Base-by-base conservation (phyloP, 805 yeast genomes). In the Ascoidea tarda region DNA sequence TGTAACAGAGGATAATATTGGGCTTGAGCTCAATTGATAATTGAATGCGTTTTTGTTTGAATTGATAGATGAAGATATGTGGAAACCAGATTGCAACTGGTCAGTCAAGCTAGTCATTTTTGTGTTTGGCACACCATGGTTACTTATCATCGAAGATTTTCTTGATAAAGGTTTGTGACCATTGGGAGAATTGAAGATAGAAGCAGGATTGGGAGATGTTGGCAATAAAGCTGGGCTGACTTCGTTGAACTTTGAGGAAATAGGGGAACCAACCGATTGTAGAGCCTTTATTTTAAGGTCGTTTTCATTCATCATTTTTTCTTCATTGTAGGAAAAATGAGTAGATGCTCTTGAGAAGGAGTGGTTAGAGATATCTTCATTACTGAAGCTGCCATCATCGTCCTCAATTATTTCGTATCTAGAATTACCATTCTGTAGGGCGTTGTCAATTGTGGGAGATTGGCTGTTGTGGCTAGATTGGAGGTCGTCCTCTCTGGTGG, bases 291-390 rank as follows among this genome's bases (percentile, higher is more conserved):
- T 63, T 60, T 83, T 84, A 59, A 85, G 79, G 57, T 82, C 87
- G 54, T 82, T 81, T 51, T 81, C 88, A 59, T 74, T 75, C 59
- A 84, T 70, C 59, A 72, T 69, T 59, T 73, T 73, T 57, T 84
- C 90, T 59, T 84, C 88, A 5, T 79, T 76, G 50, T 81, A 72
- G 1, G 87, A 78, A 60, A 72, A 82, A 62, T 82, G 83, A 6
- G 86, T 75, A 28, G 77, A 70, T 8, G 44, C 8, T 10, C 44
- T 38, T 4, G 44, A 38, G 14, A 38, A 10, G 8, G 44, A 38
- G 4, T 14, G 44, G 14, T 38, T 38, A 4, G 14, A 21, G 28
- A 21, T 21, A 21, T 21, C 28, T 2, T 21, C 28, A 21, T 21
- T 21, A 3, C 28, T 21, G 3, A 38, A 16, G 28, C 50, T 33